Percentiles rank a stretch among this genome's conserved stretches.
phyloP scores from a whole-genome alignment of 2,329 filamentous ascomycete genomes.

The Cladosporium halotolerans region DNA sequence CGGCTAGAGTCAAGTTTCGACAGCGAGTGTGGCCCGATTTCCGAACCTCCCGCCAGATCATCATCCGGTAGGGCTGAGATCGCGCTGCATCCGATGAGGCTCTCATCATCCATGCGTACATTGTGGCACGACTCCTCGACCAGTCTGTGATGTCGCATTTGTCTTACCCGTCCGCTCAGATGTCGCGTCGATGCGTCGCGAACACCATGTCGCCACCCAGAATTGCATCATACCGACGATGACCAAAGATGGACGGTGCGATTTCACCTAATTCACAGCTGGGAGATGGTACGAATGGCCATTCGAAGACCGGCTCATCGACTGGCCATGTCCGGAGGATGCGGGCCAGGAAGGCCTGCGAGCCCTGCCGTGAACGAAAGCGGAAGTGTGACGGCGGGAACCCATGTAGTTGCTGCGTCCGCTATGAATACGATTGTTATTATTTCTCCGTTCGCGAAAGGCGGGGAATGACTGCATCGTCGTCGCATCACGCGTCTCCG shows the following conservation, averaged over 20 bases:
- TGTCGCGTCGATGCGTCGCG: too few species aligned
- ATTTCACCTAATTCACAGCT: constrained; percentile 2
- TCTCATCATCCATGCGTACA: not conserved
- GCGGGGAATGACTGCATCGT: constrained; percentile 18
- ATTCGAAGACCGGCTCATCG: constrained; percentile 1
- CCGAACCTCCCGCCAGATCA: too few species aligned
- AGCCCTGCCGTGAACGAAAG: constrained; percentile 48
- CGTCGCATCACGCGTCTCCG: constrained; percentile 20
- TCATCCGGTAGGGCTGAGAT: too few species aligned
- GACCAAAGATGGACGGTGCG: not conserved
- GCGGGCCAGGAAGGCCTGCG: constrained; percentile 15
- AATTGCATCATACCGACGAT: not conserved
- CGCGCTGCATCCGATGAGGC: not conserved
- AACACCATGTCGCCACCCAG: not conserved
- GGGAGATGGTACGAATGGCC: not conserved
- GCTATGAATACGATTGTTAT: constrained; percentile 46
- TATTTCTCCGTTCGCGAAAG: constrained; percentile 32
- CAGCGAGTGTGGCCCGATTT: too few species aligned
- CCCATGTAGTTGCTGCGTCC: constrained; percentile 45
- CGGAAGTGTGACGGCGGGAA: constrained; percentile 48
- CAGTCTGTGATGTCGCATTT: constrained; percentile 6
- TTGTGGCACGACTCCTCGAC: not conserved
- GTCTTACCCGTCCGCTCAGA: not conserved
- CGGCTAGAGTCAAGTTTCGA: too few species aligned
- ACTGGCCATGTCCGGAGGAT: constrained; percentile 8